phyloP scores from a whole-genome alignment of 2,329 filamentous ascomycete genomes.

The Cordyceps javanica region DNA sequence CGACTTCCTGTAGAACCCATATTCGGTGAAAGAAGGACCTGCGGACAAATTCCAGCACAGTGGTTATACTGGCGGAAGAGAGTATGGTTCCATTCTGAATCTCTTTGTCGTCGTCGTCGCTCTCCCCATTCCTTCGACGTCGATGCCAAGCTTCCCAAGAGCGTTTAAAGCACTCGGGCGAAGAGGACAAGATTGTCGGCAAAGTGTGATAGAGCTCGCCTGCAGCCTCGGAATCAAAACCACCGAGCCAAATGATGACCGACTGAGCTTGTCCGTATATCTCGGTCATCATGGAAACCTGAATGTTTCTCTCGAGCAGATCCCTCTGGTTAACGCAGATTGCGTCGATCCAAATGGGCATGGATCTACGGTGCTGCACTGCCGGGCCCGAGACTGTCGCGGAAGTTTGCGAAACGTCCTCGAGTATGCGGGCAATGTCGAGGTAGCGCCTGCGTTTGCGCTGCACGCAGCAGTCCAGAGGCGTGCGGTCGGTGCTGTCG shows the following conservation, averaged over 20 bases:
- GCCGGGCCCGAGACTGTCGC: not conserved
- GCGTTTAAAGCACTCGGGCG: slow-evolving; percentile 3
- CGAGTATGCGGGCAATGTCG: slow-evolving; percentile 2
- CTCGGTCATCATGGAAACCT: slow-evolving; percentile 16
- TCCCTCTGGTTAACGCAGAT: slow-evolving; percentile 18
- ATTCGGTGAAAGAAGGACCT: slow-evolving; percentile 17
- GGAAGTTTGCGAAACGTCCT: not conserved
- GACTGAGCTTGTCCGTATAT: slow-evolving; percentile 13
- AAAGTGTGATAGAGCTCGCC: not conserved
- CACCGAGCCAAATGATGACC: slow-evolving; percentile 15
- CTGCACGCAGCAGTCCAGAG: slow-evolving; percentile 9
- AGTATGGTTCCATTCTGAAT: slow-evolving; percentile 10
- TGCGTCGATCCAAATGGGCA: slow-evolving; percentile 16
- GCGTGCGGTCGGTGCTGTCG: slow-evolving; percentile 9
- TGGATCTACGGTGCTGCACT: slow-evolving; percentile 3
- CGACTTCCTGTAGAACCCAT: slow-evolving; percentile 18
- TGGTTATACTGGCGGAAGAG: not conserved
- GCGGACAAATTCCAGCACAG: slow-evolving; percentile 5
- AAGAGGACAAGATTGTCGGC: slow-evolving; percentile 3
- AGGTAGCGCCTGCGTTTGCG: slow-evolving; percentile 7
- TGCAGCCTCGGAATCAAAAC: not conserved
- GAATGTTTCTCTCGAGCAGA: slow-evolving; percentile 10
- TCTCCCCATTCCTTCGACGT: not conserved
- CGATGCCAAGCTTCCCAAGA: slow-evolving; percentile 12
- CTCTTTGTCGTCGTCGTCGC: not conserved